Percentiles rank a stretch among this genome's conserved stretches.
These are phyloP conservation scores for Lasiodiplodia sp. DNA, from an alignment of 2,329 filamentous ascomycete genomes.

Conservation along the genomic window DNA sequence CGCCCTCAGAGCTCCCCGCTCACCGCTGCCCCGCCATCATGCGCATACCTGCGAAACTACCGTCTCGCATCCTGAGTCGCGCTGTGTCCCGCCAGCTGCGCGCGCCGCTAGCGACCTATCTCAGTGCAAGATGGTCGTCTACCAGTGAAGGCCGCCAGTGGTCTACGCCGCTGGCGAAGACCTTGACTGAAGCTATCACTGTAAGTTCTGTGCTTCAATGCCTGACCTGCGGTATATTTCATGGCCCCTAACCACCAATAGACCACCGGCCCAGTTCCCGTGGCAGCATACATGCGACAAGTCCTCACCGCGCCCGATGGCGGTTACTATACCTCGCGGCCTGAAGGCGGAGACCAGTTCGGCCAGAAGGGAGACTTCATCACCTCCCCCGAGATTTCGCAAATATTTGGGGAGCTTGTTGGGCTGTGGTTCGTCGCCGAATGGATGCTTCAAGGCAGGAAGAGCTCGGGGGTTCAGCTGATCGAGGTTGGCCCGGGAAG, in stretches of 20 bases:
- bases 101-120: slow-evolving; percentile 30
- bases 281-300: slow-evolving; percentile 98
- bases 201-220: slow-evolving; percentile 55
- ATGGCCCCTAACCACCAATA: slow-evolving; percentile 47
- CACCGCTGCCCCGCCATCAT: slow-evolving; percentile 17
- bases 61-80: slow-evolving; percentile 14
- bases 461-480: slow-evolving; percentile 77
- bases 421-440: slow-evolving; percentile 96
- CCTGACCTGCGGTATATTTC: not conserved
- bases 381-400: slow-evolving; percentile 96
- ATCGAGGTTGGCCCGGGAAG: slow-evolving; percentile 94
- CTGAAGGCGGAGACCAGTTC: slow-evolving; percentile 80
- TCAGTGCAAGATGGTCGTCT: slow-evolving; percentile 50
- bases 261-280: slow-evolving; percentile 87
- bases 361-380: slow-evolving; percentile 95
- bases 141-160: slow-evolving; percentile 60
- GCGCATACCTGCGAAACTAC: not conserved
- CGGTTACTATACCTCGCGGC: slow-evolving; percentile 88
- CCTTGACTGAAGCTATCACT: slow-evolving; percentile 83
- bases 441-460: slow-evolving; percentile 90
- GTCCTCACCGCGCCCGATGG: slow-evolving; percentile 89
- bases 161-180: slow-evolving; percentile 92
- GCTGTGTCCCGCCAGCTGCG: slow-evolving; percentile 10
- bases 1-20: not conserved
- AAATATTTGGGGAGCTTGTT: slow-evolving; percentile 93